phyloP scores from a whole-genome alignment of 2,329 filamentous ascomycete species.

The Corinectria fuckeliana region DNA sequence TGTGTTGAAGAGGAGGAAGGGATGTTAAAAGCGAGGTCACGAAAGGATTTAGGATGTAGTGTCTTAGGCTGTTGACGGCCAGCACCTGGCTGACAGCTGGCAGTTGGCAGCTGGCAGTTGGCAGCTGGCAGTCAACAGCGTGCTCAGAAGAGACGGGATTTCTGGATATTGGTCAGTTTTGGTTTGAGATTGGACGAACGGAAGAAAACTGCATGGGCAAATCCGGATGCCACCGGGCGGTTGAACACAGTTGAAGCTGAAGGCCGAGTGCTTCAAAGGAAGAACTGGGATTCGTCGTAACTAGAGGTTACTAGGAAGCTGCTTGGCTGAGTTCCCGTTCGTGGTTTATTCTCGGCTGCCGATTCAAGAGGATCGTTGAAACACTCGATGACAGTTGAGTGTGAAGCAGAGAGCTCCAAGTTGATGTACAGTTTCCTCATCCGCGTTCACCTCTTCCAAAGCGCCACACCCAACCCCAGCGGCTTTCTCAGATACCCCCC shows the following conservation, averaged over 20 bases:
- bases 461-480: conserved; percentile 60
- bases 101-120: neutral
- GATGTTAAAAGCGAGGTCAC: neutral
- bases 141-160: neutral
- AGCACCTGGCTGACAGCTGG: neutral
- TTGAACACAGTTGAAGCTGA: too few species aligned
- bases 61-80: neutral
- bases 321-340: too few species aligned
- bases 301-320: too few species aligned
- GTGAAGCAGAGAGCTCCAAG: neutral
- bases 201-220: too few species aligned
- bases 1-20: neutral
- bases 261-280: too few species aligned
- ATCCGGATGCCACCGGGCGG: too few species aligned
- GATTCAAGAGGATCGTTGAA: too few species aligned
- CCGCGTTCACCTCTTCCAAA: conserved; percentile 39
- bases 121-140: neutral
- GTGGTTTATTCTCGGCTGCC: too few species aligned
- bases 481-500: conserved; percentile 88
- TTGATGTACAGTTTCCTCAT: neutral
- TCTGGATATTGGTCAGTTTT: neutral
- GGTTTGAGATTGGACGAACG: too few species aligned
- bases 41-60: neutral
- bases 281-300: too few species aligned
- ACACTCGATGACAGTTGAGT: too few species aligned